Conservation (phyloP, 176 grass and related monocot species). For the Zoysia japonica region DNA sequence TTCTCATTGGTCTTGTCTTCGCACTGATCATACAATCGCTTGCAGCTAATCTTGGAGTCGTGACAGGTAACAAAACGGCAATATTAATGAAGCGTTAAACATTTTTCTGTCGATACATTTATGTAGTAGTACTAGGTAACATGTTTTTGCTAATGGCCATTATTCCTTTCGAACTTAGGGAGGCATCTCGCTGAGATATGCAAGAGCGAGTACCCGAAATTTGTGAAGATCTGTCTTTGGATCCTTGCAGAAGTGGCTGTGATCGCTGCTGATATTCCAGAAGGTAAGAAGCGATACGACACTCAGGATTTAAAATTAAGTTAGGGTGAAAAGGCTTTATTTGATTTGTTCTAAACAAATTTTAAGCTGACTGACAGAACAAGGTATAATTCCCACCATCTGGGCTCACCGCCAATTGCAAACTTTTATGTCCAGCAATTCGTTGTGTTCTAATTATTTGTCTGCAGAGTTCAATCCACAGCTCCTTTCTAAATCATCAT, state of each 20-base stretch:
- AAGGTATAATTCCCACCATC: background rate
- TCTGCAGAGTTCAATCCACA: background rate
- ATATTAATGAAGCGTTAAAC: background rate
- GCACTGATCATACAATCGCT: constrained; percentile 89
- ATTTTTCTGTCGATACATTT: background rate
- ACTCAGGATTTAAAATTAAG: background rate
- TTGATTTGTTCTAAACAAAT: background rate
- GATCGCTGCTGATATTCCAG: constrained; percentile 84
- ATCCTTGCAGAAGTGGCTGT: constrained; percentile 72
- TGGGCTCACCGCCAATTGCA: background rate
- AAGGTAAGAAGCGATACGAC: constrained; percentile 51
- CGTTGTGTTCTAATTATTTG: background rate
- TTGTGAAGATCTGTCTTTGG: constrained; percentile 64
- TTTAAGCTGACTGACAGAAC: background rate
- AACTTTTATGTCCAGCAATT: background rate
- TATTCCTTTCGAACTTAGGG: constrained; percentile 37
- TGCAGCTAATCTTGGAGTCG: constrained; percentile 84
- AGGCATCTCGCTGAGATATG: constrained; percentile 84
- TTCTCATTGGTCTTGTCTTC: constrained; percentile 80
- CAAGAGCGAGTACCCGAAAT: constrained; percentile 72
- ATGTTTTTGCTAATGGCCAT: background rate
- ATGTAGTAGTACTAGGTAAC: background rate
- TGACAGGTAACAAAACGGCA: constrained; percentile 58
- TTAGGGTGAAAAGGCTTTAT: background rate
- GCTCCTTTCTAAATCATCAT: background rate